Conservation (phyloP, 345 rosid species). For the Cochlearia excelsa region DNA sequence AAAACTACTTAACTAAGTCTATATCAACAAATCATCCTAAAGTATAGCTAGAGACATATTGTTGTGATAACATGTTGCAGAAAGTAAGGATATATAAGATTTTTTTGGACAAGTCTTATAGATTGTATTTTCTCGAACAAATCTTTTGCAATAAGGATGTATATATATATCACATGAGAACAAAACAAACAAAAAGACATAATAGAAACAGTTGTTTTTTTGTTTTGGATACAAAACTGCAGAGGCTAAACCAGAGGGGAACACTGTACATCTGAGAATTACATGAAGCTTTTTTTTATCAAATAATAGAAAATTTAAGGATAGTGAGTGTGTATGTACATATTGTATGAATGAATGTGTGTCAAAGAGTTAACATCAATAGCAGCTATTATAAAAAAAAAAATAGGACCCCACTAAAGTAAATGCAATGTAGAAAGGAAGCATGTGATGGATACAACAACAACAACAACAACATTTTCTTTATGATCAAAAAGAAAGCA, state of each 20-base stretch:
- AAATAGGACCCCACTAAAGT: constrained; percentile 54
- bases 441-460: constrained; percentile 50
- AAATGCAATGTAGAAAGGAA: constrained; percentile 47
- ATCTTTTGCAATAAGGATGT: constrained; percentile 21
- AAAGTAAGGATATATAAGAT: constrained; percentile 22
- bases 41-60: too few species aligned
- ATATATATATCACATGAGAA: constrained; percentile 2
- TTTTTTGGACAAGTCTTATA: constrained; percentile 21
- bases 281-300: constrained; percentile 31
- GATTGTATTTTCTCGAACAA: neutral
- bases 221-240: constrained; percentile 24
- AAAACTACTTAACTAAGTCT: too few species aligned
- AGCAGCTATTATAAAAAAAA: constrained; percentile 37
- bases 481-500: constrained; percentile 50
- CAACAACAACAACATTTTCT: too few species aligned
- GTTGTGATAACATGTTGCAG: too few species aligned
- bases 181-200: constrained; percentile 3
- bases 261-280: constrained; percentile 31
- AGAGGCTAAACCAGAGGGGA: constrained; percentile 23
- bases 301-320: constrained; percentile 40
- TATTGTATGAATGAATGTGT: constrained; percentile 4
- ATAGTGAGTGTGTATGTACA: constrained; percentile 7
- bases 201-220: constrained; percentile 8
- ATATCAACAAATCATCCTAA: too few species aligned
- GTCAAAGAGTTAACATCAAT: constrained; percentile 52